Base-by-base conservation (phyloP, 495 filamentous ascomycete genomes). In the Hypoxylon lenormandii region DNA sequence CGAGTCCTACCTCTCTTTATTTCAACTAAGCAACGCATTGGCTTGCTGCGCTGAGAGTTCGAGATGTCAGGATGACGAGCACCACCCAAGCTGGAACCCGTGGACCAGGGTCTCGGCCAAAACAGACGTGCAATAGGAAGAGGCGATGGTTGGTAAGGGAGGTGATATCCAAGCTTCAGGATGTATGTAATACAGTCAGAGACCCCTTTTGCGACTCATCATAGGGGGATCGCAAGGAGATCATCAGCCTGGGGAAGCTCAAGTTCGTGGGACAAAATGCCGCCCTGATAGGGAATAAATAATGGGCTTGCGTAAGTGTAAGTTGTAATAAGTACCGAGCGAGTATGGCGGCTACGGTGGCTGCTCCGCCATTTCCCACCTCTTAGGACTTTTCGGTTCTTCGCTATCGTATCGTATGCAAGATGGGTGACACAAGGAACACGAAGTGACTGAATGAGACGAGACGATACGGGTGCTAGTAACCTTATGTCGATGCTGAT, bases 81-180 rank as follows among this genome's bases (percentile, higher is more conserved):
- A 43, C 51, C 30, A 38, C 55, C 47, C 53, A 67, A 26, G 23
- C 57, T 21, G 11, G 42, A 60, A 38, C 13, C 66, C 66, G 50
- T 26, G 16, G 46, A 70, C 60, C 66, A n/a, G 66, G 66, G 22
- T 60, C 60, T 60, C 57, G 66, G 54, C 66, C 66, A 55, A 50
- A 48, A 33, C 50, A 46, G 56, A 23, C 18, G 47, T 64, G 53
- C 26, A 22, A 56, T 67, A 38, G 48, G 52, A 62, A 59, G 47
- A 58, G 36, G 16, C n/a, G 28, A 54, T n/a, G n/a, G 26, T 45
- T 46, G 38, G 40, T 22, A 10, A 18, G 18, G 15, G 38, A 36
- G 19, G 12, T 28, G 11, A 30, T 40, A 6, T 33, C 30, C 30
- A 33, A 33, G 10, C 30, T 33, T 7, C 7, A n/a, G 10, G 30